phyloP scores from a whole-genome alignment of 2,329 filamentous ascomycete genomes.

The Colletotrichum godetiae region DNA sequence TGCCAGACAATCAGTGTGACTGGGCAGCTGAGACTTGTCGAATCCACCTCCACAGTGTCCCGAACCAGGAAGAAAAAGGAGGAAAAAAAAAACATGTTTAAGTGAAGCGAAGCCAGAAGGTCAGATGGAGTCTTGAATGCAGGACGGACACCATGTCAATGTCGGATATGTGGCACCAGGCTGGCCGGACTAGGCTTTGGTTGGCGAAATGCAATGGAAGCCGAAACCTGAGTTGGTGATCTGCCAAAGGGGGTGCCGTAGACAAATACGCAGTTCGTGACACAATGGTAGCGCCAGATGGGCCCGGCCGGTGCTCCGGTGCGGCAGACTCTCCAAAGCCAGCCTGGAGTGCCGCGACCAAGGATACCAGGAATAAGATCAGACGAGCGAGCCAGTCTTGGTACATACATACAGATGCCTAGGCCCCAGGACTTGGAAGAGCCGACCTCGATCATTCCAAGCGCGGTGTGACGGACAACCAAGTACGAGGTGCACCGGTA shows the following conservation, averaged over 20 bases:
- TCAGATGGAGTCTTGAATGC: neutral
- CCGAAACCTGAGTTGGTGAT: neutral
- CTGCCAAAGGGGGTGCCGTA: neutral
- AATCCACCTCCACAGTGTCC: neutral
- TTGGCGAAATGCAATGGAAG: neutral
- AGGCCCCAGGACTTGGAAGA: neutral
- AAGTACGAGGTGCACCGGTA: neutral
- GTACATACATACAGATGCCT: neutral
- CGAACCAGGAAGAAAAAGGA: neutral
- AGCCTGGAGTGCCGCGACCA: neutral
- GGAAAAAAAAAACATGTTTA: neutral
- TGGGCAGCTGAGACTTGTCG: constrained; percentile 18
- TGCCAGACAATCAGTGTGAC: constrained; percentile 13
- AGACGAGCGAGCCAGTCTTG: neutral
- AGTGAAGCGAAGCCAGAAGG: neutral
- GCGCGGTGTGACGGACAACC: neutral
- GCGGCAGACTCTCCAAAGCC: constrained; percentile 18
- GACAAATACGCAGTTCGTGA: constrained; percentile 17
- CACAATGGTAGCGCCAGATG: constrained; percentile 26
- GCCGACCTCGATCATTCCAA: neutral
- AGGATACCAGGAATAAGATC: neutral
- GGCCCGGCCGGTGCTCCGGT: constrained; percentile 26
- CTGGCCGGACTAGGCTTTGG: neutral
- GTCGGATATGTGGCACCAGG: constrained; percentile 15
- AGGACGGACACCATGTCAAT: neutral